Base-by-base conservation (phyloP, 2,329 filamentous ascomycete species). In the Fusarium stilboides region DNA sequence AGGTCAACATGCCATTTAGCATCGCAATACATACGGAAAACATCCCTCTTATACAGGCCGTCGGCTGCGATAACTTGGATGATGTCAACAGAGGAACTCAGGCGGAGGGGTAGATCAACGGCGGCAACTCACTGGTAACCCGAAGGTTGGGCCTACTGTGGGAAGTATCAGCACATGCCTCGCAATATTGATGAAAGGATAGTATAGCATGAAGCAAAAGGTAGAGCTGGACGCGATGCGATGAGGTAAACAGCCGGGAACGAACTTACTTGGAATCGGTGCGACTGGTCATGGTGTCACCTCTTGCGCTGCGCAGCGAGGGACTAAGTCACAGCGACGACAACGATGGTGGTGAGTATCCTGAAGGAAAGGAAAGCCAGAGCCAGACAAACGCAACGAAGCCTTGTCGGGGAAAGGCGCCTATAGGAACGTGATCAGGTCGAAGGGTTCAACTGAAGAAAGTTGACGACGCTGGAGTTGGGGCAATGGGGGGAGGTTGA, bases 21-120 rank as follows among this genome's bases (percentile, higher is more conserved):
- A 44, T 34, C 13, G 31, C n/a, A 42, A 26, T 47, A 89, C 94
- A 76, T 91, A 98, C 96, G 89, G 83, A 99, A 98, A 66, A 99
- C 94, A 93, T 99, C 96, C 83, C 96, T 91, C 86, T 98, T 99
- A 87, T 98, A 98, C 72, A 99, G 87, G 65, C 96, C 96, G 87
- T 99, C 96, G 75, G 96, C 96, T 75, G 96, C 96, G 85, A 99
- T 98, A 84, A 99, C 96, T 98, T 80, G 74, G 75, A 65, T 69
- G 49, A 68, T 61, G 78, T 87, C 76, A 85, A 81, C 73, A 77
- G 56, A 50, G 40, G 19, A 62, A 62, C 44, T 61, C 40, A 57
- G 51, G 62, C 61, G 65, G 65, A 73, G 65, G 58, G 59, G 62
- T 57, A 57, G 56, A 63, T 64, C 50, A 59, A 66, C 65, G 62